These are phyloP conservation scores for Stephanocyclus meneghinianus DNA, from an alignment of 352 stramenopile species.

Conservation along the genomic window DNA sequence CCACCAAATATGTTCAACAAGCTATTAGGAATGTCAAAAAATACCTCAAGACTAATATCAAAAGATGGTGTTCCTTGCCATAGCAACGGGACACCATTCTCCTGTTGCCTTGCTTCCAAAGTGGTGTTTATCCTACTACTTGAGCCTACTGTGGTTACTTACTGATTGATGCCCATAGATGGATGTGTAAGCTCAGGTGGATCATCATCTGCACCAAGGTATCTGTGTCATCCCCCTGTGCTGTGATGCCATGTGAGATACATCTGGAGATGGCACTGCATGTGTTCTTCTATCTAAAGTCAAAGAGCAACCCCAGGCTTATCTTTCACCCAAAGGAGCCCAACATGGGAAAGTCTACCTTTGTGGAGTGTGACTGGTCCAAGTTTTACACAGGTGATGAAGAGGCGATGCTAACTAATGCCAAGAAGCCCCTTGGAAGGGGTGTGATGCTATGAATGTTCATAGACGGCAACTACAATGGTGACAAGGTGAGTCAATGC, in stretches of 20 bases:
- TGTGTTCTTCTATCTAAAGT: not conserved
- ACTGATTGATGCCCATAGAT: not conserved
- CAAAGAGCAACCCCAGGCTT: too few relatives aligned
- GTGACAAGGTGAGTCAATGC: too few relatives aligned
- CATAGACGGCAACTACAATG: too few relatives aligned
- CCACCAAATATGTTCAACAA: not conserved
- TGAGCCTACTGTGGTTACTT: not conserved
- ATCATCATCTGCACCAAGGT: not conserved
- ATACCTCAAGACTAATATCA: not conserved
- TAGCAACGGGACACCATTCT: not conserved
- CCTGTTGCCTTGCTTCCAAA: not conserved
- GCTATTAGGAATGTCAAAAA: too few relatives aligned
- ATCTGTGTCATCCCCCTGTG: not conserved
- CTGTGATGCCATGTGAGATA: not conserved
- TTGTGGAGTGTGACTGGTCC: too few relatives aligned
- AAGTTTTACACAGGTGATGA: too few relatives aligned
- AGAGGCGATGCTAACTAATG: too few relatives aligned
- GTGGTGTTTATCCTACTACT: not conserved
- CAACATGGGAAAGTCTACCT: too few relatives aligned
- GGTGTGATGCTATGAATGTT: too few relatives aligned
- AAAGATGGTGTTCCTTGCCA: not conserved
- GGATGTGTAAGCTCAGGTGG: not conserved
- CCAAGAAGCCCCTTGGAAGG: too few relatives aligned
- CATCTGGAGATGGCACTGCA: not conserved
- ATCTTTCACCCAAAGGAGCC: too few relatives aligned